Evolutionary conservation across 2,329 filamentous ascomycete species (phyloP).

Genomic region (Penicillium digitatum): DNA sequence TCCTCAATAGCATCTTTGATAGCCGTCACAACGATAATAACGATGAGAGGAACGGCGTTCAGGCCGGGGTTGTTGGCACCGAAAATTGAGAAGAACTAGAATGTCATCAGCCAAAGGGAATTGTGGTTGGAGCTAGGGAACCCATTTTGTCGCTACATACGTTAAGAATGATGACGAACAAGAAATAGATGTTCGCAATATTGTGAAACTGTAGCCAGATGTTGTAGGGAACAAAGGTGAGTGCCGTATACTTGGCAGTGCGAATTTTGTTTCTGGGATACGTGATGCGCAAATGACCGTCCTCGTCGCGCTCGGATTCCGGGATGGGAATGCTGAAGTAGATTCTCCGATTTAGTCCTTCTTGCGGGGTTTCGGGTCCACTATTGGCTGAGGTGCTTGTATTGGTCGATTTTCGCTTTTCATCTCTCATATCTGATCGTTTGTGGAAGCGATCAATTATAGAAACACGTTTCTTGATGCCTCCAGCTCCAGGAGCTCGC

Average conservation of each 20-base stretch:
- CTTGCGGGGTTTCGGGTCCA: conserved; percentile 26
- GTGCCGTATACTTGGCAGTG: conserved; percentile 92
- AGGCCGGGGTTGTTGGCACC: conserved; percentile 86
- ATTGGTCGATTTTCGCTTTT: conserved; percentile 57
- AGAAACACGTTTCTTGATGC: conserved; percentile 72
- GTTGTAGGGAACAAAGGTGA: conserved; percentile 96
- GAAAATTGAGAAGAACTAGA: conserved; percentile 91
- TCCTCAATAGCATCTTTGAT: conserved; percentile 96
- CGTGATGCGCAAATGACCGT: conserved; percentile 65
- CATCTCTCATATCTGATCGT: conserved; percentile 60
- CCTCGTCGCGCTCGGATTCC: conserved; percentile 68
- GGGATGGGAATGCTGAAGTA: conserved; percentile 88
- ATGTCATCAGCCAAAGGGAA: conserved; percentile 20
- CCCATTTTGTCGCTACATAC: conserved; percentile 57
- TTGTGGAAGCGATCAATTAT: conserved; percentile 73
- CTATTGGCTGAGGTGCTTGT: conserved; percentile 36
- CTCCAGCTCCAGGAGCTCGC: conserved; percentile 71
- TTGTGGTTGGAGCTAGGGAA: not conserved
- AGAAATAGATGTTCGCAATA: conserved; percentile 96
- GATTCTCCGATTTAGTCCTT: conserved; percentile 46
- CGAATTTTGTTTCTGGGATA: conserved; percentile 94
- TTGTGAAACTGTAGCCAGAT: conserved; percentile 98
- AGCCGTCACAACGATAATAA: conserved; percentile 82
- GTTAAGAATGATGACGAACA: conserved; percentile 89
- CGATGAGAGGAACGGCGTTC: conserved; percentile 84